Evolutionary conservation across 148 eudicot species (phyloP).

Genomic region (Dysphania ambrosioides): DNA sequence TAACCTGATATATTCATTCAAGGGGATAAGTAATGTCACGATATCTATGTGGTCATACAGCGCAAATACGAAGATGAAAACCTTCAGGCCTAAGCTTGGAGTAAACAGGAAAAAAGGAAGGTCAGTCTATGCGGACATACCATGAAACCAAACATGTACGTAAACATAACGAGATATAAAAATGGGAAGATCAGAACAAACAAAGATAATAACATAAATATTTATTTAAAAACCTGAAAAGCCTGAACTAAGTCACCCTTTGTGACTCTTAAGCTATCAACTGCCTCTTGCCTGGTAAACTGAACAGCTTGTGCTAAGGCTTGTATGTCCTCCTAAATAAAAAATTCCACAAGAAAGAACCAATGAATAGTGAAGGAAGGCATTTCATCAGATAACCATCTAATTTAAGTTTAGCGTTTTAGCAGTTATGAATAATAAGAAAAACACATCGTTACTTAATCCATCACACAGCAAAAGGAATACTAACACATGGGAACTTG

Average conservation of each 20-base stretch:
- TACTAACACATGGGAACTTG: neutral
- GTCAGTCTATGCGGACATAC: neutral
- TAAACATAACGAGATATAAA: too few species aligned
- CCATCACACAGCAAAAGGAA: neutral
- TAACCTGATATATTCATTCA: neutral
- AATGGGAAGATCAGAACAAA: too few species aligned
- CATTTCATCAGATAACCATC: neutral
- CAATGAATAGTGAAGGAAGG: neutral
- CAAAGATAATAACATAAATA: too few species aligned
- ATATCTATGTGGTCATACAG: neutral
- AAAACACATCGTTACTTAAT: neutral
- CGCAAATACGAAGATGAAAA: neutral
- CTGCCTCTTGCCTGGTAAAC: slow-evolving; percentile 90
- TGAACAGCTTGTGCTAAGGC: slow-evolving; percentile 97
- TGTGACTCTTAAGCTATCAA: slow-evolving; percentile 85
- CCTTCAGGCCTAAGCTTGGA: neutral
- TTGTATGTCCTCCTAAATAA: slow-evolving; percentile 78
- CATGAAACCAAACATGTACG: too few species aligned
- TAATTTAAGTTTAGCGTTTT: neutral
- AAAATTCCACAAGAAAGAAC: neutral
- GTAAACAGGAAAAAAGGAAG: neutral
- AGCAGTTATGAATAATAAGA: too few species aligned
- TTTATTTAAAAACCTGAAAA: slow-evolving; percentile 71
- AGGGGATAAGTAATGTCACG: neutral
- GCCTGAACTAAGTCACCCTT: slow-evolving; percentile 82